phyloP scores from a whole-genome alignment of 1,284 basidiomycete species.

The Moesziomyces globuligerus region DNA sequence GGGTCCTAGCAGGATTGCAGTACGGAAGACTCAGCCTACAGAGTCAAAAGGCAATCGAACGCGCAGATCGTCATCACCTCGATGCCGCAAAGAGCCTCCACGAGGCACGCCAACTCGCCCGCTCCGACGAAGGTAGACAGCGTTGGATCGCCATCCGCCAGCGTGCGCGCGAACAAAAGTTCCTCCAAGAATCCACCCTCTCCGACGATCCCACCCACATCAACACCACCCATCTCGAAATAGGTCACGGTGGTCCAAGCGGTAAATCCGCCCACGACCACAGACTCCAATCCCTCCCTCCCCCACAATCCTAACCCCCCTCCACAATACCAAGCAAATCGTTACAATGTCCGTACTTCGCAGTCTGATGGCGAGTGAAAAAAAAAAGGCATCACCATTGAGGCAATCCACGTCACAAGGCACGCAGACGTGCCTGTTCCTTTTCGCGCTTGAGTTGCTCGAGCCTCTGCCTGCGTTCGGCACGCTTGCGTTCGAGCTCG shows the following conservation, averaged over 20 bases:
- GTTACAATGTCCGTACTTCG: background rate
- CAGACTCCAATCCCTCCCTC: constrained; percentile 8
- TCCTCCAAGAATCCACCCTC: constrained; percentile 22
- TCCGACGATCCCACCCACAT: background rate
- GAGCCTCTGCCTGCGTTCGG: constrained; percentile 46
- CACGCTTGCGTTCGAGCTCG: constrained; percentile 52
- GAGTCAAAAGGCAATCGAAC: constrained; percentile 35
- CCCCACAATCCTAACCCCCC: background rate
- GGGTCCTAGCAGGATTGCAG: constrained; percentile 42
- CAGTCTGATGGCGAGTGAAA: too few relatives aligned
- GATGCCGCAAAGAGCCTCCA: constrained; percentile 24
- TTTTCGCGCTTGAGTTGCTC: constrained; percentile 53
- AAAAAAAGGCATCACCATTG: background rate
- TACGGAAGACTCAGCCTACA: constrained; percentile 33
- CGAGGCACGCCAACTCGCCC: constrained; percentile 28
- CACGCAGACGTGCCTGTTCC: constrained; percentile 35
- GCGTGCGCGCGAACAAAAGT: constrained; percentile 24
- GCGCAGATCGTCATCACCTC: constrained; percentile 26
- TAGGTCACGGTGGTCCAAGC: constrained; percentile 48
- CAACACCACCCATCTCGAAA: constrained; percentile 7
- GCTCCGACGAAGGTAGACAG: constrained; percentile 28
- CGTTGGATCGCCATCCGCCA: constrained; percentile 22
- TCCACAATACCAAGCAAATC: background rate
- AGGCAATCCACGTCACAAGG: constrained; percentile 8
- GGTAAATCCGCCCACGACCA: constrained; percentile 31